phyloP scores from a whole-genome alignment of 2,329 filamentous ascomycete species.

The Alternaria hordeiaustralica region DNA sequence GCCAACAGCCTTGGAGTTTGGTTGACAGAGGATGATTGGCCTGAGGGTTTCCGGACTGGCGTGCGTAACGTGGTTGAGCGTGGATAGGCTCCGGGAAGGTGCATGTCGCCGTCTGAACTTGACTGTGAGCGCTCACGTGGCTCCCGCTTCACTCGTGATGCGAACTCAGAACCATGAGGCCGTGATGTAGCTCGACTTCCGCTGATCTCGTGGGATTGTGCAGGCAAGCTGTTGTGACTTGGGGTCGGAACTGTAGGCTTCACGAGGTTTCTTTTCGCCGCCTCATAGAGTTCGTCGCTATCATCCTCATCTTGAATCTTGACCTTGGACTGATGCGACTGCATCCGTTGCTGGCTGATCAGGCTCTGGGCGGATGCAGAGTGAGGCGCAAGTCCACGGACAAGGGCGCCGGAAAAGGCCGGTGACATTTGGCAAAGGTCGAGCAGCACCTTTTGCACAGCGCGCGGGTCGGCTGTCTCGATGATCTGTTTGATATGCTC shows the following conservation, averaged over 20 bases:
- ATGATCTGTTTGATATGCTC: constrained; percentile 39
- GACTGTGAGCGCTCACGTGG: constrained; percentile 1
- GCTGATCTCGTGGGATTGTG: not conserved
- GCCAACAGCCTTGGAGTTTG: not conserved
- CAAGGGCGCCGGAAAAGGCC: constrained; percentile 41
- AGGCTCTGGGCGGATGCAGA: constrained; percentile 35
- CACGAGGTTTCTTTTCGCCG: constrained; percentile 5
- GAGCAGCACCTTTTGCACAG: constrained; percentile 30
- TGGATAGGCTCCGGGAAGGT: constrained; percentile 14
- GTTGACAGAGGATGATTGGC: not conserved
- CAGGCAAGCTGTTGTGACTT: not conserved
- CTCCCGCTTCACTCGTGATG: constrained; percentile 19
- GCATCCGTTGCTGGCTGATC: constrained; percentile 15
- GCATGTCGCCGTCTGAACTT: constrained; percentile 15
- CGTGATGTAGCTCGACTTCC: not conserved
- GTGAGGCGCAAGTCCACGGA: constrained; percentile 39
- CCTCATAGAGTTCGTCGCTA: constrained; percentile 13
- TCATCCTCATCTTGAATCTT: constrained; percentile 5
- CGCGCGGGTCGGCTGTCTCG: constrained; percentile 24
- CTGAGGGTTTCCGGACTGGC: not conserved
- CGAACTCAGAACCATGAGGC: constrained; percentile 3
- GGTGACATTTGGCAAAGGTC: constrained; percentile 41
- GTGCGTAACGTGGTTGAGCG: not conserved
- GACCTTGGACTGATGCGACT: not conserved
- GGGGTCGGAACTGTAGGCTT: not conserved